phyloP scores from a whole-genome alignment of 2,329 filamentous ascomycete genomes.

The Fusarium mundagurra region DNA sequence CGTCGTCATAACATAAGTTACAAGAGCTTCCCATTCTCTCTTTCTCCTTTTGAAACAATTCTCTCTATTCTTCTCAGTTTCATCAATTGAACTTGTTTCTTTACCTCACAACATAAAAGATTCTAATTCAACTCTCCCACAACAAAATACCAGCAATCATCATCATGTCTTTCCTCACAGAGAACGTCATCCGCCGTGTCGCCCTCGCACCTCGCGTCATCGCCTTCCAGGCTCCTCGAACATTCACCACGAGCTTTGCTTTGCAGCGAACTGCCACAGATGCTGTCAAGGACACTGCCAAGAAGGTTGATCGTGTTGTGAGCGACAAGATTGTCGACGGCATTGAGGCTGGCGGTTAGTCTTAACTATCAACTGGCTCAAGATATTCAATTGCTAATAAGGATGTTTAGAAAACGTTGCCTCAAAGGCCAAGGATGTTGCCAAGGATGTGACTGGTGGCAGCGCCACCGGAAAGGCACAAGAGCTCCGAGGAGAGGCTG shows the following conservation, averaged over 20 bases:
- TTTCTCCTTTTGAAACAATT: not conserved
- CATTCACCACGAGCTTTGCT: constrained; percentile 60
- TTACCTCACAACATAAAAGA: not conserved
- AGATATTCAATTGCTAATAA: constrained; percentile 13
- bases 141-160: not conserved
- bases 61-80: not conserved
- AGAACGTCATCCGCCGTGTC: constrained; percentile 56
- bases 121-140: not conserved
- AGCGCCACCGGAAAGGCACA: constrained; percentile 49
- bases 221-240: constrained; percentile 54
- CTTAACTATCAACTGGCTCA: not conserved
- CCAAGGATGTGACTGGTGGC: constrained; percentile 47
- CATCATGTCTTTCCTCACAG: constrained; percentile 64
- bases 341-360: constrained; percentile 66
- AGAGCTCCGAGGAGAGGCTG: constrained; percentile 51
- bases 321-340: constrained; percentile 70
- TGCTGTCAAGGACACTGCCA: constrained; percentile 67
- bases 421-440: constrained; percentile 60
- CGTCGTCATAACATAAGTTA: constrained; percentile 37
- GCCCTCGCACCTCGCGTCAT: constrained; percentile 52
- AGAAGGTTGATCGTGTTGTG: constrained; percentile 68
- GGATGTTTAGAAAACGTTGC: constrained; percentile 49
- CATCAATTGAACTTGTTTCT: constrained; percentile 21
- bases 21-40: constrained; percentile 16
- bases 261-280: constrained; percentile 62